phyloP scores from a whole-genome alignment of 768 basidiomycete genomes.

The Suillus variegatus region DNA sequence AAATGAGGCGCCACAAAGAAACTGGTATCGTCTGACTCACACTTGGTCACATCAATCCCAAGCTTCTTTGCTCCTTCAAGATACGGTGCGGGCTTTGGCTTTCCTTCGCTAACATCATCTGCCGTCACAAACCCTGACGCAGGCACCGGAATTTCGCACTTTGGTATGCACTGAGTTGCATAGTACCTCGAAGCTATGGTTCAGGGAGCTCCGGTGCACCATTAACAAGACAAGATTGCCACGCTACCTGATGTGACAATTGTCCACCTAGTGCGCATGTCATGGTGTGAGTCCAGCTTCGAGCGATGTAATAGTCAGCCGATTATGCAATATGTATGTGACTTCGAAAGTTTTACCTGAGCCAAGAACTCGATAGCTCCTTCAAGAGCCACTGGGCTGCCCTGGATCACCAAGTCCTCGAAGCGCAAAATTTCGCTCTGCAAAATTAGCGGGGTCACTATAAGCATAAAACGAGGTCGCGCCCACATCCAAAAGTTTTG shows the following conservation, averaged over 20 bases:
- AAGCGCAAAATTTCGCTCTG: slow-evolving; percentile 75
- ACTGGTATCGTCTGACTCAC: slow-evolving; percentile 35
- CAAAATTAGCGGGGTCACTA: slow-evolving; percentile 3
- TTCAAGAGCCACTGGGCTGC: slow-evolving; percentile 56
- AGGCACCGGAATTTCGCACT: slow-evolving; percentile 62
- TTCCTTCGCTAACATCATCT: slow-evolving; percentile 50
- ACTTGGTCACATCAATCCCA: slow-evolving; percentile 55
- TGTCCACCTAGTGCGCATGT: slow-evolving; percentile 56
- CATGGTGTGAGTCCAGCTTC: slow-evolving; percentile 19
- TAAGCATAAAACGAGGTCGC: slow-evolving; percentile 17
- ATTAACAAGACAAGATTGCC: neutral
- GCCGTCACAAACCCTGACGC: slow-evolving; percentile 68
- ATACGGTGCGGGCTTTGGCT: slow-evolving; percentile 91
- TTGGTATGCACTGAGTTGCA: slow-evolving; percentile 64
- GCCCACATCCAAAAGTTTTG: slow-evolving; percentile 55
- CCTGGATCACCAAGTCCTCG: slow-evolving; percentile 72
- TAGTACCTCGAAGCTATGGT: slow-evolving; percentile 70
- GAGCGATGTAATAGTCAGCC: neutral
- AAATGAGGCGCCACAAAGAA: neutral
- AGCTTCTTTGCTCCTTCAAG: slow-evolving; percentile 69
- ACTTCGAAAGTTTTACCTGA: slow-evolving; percentile 39
- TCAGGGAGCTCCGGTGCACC: neutral
- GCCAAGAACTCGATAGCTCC: slow-evolving; percentile 61
- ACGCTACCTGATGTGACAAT: slow-evolving; percentile 76
- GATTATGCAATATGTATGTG: neutral